Evolutionary conservation across 1,284 basidiomycete species (phyloP), one percentile per base, ranked within the genome.

Genomic region (Naganishia liquefaciens): DNA sequence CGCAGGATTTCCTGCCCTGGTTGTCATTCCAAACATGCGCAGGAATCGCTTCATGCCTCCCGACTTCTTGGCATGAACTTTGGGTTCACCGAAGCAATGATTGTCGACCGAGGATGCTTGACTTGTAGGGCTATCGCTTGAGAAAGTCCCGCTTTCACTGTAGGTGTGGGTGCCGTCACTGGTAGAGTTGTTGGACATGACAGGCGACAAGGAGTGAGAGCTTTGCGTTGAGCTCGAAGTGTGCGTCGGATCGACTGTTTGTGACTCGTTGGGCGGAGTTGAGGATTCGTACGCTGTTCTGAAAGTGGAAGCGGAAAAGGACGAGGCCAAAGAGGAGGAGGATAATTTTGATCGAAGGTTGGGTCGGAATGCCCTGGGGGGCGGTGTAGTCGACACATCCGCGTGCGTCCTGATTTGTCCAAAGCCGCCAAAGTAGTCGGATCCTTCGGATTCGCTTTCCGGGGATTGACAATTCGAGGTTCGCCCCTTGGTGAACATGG

Each of bases 1-100:
- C 1, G 55, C 21, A 25, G 37, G n/a, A 23, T 47, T n/a, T 21
- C 55, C 55, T 6, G 44, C 44, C 27, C 37, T 58, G 1, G 55
- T 37, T 3, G 51, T 58, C 57, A 60, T 60, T 7, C 50, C 50
- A 42, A 65, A 58, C 40, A 50, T 52, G 13, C 43, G 23, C 55
- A 65, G 40, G 23, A 65, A 54, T 42, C 57, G 42, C 57, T 65
- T 65, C 46, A 65, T 42, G 21, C 57, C 57, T 39, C 64, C 58
- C 43, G 43, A 44, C 44, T 61, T 60, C 57, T 61, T 61, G 27
- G 25, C 44, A 11, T 53, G 40, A 13, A 28, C 30, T 27, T 47
- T 49, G 30, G 47, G 40, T 27, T 58, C 51, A n/a, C 28, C 55
- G 46, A 60, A 19, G 27, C 52, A 65, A 23, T 53, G 51, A 30